Percentiles rank a stretch among this genome's conserved stretches.
Evolutionary conservation across 176 grass and related monocot genomes (phyloP).

Genomic region (Oryza brachyantha): DNA sequence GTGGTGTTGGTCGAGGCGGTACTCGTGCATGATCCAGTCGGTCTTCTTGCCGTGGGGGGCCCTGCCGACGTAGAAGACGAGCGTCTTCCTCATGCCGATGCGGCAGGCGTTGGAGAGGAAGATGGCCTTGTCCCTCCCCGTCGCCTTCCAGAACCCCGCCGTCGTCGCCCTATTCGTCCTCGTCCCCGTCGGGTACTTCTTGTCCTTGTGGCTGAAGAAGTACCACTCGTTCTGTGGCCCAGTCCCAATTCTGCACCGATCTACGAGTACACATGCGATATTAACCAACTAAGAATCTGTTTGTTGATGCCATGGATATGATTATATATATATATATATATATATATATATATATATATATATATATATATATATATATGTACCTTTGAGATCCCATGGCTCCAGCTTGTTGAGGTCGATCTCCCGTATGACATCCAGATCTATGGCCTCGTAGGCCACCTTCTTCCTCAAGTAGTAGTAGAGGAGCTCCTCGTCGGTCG

Average conservation of each 20-base stretch:
- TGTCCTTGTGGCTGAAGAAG: slow-evolving; percentile 98
- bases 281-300: neutral
- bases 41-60: slow-evolving; percentile 90
- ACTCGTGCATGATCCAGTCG: slow-evolving; percentile 99
- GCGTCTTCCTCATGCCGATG: slow-evolving; percentile 90
- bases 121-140: slow-evolving; percentile 86
- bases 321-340: too few species aligned
- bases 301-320: too few species aligned
- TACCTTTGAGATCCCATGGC: slow-evolving; percentile 99
- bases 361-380: too few species aligned
- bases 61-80: slow-evolving; percentile 95
- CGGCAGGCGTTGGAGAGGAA: slow-evolving; percentile 52
- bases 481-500: slow-evolving; percentile 91
- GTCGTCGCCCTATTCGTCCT: slow-evolving; percentile 87
- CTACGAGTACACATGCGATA: slow-evolving; percentile 29
- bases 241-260: slow-evolving; percentile 82
- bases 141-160: slow-evolving; percentile 92
- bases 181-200: slow-evolving; percentile 94
- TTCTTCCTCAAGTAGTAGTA: slow-evolving; percentile 99
- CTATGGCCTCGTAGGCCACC: slow-evolving; percentile 88
- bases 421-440: slow-evolving; percentile 97
- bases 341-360: too few species aligned
- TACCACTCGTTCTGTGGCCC: slow-evolving; percentile 97
- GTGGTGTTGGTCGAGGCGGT: slow-evolving; percentile 73
- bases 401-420: slow-evolving; percentile 94